Evolutionary conservation across 768 basidiomycete species (phyloP).

Genomic region (Mycena latifolia): DNA sequence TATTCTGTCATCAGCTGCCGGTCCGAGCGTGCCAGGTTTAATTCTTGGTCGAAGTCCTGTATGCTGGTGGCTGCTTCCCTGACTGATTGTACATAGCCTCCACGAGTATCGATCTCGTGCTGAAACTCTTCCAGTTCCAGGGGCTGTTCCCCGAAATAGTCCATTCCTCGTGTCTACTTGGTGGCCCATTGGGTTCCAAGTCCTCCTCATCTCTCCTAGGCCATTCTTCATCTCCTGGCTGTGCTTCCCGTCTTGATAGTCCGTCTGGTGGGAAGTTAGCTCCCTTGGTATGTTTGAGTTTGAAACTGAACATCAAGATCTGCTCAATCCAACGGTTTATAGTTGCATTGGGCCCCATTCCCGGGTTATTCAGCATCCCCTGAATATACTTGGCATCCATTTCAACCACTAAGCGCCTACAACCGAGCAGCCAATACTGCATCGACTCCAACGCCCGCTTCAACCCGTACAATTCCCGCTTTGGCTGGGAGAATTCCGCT

Average conservation of each 20-base stretch:
- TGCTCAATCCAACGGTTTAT: conserved; percentile 54
- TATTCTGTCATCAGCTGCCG: background rate
- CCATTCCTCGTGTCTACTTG: no score
- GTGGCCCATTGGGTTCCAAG: no score
- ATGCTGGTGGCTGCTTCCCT: background rate
- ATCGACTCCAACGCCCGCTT: conserved; percentile 39
- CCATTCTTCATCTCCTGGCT: no score
- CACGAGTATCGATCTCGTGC: conserved; percentile 16
- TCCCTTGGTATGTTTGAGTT: conserved; percentile 44
- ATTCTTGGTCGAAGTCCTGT: conserved; percentile 2
- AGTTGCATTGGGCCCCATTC: conserved; percentile 47
- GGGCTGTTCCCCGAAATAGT: conserved; percentile 21
- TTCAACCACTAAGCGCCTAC: conserved; percentile 47
- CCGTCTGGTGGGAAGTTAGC: no score
- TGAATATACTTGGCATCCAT: conserved; percentile 49
- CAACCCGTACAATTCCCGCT: conserved; percentile 54
- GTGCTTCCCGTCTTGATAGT: no score
- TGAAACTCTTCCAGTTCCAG: conserved; percentile 30
- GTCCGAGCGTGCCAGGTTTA: background rate
- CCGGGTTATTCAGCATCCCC: conserved; percentile 50
- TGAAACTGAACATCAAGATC: conserved; percentile 49
- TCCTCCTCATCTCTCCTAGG: no score
- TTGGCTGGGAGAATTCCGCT: no score
- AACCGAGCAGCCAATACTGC: conserved; percentile 38
- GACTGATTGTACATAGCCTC: conserved; percentile 18